phyloP scores from a whole-genome alignment of 148 eudicot genomes.

The Camellia lanceoleosa region DNA sequence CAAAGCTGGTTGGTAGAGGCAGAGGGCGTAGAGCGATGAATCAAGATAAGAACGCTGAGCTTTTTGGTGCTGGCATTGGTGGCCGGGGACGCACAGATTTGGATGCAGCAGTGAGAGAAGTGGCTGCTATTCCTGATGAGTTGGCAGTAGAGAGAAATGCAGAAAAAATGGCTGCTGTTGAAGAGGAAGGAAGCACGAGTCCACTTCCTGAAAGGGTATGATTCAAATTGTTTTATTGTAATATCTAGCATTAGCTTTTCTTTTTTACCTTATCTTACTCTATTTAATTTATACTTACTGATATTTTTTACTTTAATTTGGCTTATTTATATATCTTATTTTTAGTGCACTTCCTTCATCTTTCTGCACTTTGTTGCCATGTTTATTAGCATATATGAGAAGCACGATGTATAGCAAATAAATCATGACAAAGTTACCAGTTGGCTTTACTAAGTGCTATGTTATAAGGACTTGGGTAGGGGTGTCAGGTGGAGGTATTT shows the following conservation, averaged over 20 bases:
- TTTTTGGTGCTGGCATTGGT: conserved; percentile 23
- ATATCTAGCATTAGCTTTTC: too few species aligned
- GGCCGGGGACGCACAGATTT: conserved; percentile 16
- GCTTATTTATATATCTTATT: not conserved
- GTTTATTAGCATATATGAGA: not conserved
- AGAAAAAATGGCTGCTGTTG: conserved; percentile 24
- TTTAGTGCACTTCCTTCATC: not conserved
- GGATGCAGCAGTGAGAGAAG: conserved; percentile 18
- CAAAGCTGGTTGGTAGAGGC: conserved; percentile 36
- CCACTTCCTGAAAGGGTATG: conserved; percentile 42
- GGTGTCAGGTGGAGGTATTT: too few species aligned
- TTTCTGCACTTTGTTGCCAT: not conserved
- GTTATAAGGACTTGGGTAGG: too few species aligned
- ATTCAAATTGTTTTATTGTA: not conserved
- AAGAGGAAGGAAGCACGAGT: conserved; percentile 36
- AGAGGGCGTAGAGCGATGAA: conserved; percentile 24
- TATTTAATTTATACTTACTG: not conserved
- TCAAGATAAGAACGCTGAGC: conserved; percentile 26
- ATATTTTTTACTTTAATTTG: not conserved
- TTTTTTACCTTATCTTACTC: not conserved
- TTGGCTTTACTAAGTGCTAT: not conserved
- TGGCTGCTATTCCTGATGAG: conserved; percentile 26
- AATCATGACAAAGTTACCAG: not conserved
- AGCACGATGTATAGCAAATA: not conserved
- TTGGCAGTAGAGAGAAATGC: conserved; percentile 24